A percentile compares a stretch with the other conserved stretches of the same genome.
Conservation (phyloP, 192 early-diverging fungal genomes). For the Polychytrium aggregatum region DNA sequence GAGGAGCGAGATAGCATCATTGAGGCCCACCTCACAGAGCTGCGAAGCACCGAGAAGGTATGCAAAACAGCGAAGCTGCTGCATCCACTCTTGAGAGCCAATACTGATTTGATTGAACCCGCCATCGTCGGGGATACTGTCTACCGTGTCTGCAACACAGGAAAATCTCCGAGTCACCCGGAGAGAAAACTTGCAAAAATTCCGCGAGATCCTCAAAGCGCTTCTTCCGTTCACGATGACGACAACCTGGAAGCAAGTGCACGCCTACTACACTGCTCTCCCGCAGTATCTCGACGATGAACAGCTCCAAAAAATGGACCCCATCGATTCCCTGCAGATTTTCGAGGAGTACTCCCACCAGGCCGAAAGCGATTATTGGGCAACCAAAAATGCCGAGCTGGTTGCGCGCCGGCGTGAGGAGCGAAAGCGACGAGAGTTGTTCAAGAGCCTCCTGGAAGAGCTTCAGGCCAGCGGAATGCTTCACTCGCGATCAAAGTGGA, state of each 20-base stretch:
- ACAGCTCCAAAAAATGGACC: conserved; percentile 56
- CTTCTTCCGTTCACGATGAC: conserved; percentile 42
- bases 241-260: conserved; percentile 47
- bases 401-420: conserved; percentile 41
- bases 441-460: conserved; percentile 51
- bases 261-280: conserved; percentile 34
- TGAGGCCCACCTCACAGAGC: conserved; percentile 60
- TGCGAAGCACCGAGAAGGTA: conserved; percentile 54
- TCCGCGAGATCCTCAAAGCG: conserved; percentile 42
- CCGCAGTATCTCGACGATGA: conserved; percentile 38
- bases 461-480: conserved; percentile 41
- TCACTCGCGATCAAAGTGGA: conserved; percentile 71
- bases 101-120: too few species aligned
- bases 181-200: conserved; percentile 49
- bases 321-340: conserved; percentile 67
- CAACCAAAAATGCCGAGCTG: conserved; percentile 25
- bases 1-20: conserved; percentile 56
- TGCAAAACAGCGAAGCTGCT: too few species aligned
- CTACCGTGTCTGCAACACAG: too few species aligned
- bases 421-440: conserved; percentile 55
- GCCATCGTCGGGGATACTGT: too few species aligned
- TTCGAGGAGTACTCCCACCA: conserved; percentile 70
- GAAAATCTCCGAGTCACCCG: conserved; percentile 47
- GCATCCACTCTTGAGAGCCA: too few species aligned
- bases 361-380: conserved; percentile 47